A percentile compares a stretch with the other conserved stretches of the same genome.
These are phyloP conservation scores for Paraconiothyrium brasiliense DNA, from an alignment of 2,329 filamentous ascomycete genomes.

Conservation along the genomic window DNA sequence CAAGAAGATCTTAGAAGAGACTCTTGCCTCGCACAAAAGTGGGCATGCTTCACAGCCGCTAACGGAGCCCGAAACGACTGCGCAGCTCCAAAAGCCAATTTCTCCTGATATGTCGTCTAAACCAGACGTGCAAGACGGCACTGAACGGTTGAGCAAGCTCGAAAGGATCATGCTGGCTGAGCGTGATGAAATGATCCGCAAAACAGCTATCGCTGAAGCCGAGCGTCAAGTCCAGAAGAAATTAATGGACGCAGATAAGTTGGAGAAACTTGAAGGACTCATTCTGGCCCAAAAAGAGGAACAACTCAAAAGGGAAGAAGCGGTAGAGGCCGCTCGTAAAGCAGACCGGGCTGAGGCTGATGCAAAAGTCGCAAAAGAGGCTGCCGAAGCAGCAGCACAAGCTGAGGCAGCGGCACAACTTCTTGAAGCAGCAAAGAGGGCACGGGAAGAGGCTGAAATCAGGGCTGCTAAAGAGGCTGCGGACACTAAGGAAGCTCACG, in stretches of 20 bases:
- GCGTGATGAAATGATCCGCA: background rate
- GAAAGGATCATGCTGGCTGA: background rate
- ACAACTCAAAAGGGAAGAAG: conserved; percentile 27
- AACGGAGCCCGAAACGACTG: background rate
- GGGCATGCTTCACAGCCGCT: background rate
- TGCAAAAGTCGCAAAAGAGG: conserved; percentile 34
- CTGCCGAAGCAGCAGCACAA: conserved; percentile 38
- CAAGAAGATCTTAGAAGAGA: background rate
- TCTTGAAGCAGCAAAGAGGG: conserved; percentile 34
- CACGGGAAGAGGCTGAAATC: conserved; percentile 36
- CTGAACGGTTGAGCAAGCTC: too few species aligned
- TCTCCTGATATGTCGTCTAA: background rate
- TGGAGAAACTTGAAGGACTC: conserved; percentile 37
- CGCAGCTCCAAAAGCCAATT: background rate
- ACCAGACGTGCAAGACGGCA: too few species aligned
- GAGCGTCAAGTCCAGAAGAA: background rate
- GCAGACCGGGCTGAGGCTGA: conserved; percentile 59
- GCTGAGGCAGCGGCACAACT: conserved; percentile 36
- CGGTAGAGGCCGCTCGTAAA: conserved; percentile 40
- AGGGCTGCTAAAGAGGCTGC: conserved; percentile 39
- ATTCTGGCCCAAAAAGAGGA: conserved; percentile 45
- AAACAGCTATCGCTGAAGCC: background rate
- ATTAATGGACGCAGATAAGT: background rate
- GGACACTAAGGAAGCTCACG: conserved; percentile 55
- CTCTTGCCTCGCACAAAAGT: background rate